Conservation (phyloP, 225 moss, liverwort and hornwort genomes). For the Polytrichum formosum region DNA sequence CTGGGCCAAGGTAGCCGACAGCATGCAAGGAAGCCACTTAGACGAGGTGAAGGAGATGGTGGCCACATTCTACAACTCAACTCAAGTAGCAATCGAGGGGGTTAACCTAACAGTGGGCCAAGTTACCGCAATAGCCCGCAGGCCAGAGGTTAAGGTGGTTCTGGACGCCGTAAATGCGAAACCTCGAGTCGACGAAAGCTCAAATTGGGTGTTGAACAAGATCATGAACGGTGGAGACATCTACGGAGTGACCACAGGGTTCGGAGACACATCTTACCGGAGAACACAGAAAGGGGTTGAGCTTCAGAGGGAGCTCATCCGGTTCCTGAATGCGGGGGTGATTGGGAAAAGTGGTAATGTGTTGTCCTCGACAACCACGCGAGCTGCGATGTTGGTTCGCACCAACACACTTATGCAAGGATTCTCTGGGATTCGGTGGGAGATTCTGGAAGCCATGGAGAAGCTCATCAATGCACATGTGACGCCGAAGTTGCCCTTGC, state of each 20-base stretch:
- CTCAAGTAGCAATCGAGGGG: conserved; percentile 11
- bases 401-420: conserved; percentile 27
- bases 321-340: conserved; percentile 21
- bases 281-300: conserved; percentile 17
- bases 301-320: conserved; percentile 24
- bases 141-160: conserved; percentile 8
- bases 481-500: conserved; percentile 35
- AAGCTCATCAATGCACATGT: conserved; percentile 38
- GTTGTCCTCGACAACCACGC: conserved; percentile 6
- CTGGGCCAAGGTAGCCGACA: conserved; percentile 12
- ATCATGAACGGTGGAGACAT: conserved; percentile 29
- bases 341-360: neutral
- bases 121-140: conserved; percentile 12
- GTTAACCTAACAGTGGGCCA: conserved; percentile 12
- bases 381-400: conserved; percentile 28
- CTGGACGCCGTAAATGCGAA: conserved; percentile 18
- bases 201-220: conserved; percentile 20
- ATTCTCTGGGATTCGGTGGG: conserved; percentile 30
- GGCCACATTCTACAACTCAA: neutral
- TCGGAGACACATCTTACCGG: conserved; percentile 26
- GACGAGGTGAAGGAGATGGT: conserved; percentile 16
- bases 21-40: conserved; percentile 16
- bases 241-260: conserved; percentile 25
- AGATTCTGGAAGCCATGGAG: conserved; percentile 27
- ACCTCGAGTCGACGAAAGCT: conserved; percentile 18